Conservation (phyloP, 352 stramenopile species). For the Phytopythium cucurbitacearum region DNA sequence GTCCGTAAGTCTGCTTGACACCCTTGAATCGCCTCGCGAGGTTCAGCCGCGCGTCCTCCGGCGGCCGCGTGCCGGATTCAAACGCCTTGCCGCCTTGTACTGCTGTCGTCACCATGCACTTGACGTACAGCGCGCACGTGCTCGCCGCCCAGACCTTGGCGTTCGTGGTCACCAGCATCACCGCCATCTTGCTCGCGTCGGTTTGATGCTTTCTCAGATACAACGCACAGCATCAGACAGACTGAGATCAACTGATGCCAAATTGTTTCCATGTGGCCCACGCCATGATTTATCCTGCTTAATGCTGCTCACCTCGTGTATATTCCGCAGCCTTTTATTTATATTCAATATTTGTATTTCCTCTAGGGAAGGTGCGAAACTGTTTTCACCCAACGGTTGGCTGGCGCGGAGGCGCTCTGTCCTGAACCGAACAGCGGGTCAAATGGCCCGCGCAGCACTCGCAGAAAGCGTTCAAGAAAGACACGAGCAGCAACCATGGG, state of each 20-base stretch:
- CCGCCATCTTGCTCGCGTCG: background rate
- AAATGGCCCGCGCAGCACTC: constrained; percentile 12
- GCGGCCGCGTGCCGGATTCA: constrained; percentile 18
- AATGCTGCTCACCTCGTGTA: background rate
- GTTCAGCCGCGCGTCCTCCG: constrained; percentile 17
- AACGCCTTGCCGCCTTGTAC: constrained; percentile 32
- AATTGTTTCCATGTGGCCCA: too few species aligned
- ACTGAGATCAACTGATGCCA: too few species aligned
- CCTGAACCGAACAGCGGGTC: constrained; percentile 13
- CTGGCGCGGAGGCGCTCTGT: too few species aligned
- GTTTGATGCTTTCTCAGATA: background rate
- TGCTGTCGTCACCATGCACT: constrained; percentile 24
- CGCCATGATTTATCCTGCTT: background rate
- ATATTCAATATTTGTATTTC: constrained; percentile 12
- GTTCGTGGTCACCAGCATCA: constrained; percentile 13
- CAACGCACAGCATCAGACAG: too few species aligned
- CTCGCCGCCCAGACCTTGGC: constrained; percentile 17
- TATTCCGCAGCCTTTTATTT: background rate
- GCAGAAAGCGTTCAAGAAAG: constrained; percentile 33
- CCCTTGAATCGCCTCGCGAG: constrained; percentile 7
- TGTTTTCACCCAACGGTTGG: background rate
- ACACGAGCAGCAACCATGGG: constrained; percentile 83
- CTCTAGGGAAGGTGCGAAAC: background rate
- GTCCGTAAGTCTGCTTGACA: constrained; percentile 21
- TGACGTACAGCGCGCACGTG: constrained; percentile 14